phyloP scores from a whole-genome alignment of 2,329 filamentous ascomycete genomes.

The Cercospora sp. region DNA sequence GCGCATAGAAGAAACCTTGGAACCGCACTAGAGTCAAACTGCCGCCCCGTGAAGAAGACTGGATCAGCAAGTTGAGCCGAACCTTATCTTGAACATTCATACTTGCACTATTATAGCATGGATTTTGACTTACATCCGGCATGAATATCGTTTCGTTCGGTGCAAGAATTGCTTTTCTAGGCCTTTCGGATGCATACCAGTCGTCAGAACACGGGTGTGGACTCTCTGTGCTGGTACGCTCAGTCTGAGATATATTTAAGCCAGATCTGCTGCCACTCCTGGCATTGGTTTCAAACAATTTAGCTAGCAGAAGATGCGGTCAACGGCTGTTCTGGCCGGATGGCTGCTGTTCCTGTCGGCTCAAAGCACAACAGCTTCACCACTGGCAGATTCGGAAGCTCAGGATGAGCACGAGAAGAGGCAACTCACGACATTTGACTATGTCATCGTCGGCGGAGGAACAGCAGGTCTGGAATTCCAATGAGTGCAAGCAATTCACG shows the following conservation, averaged over 20 bases:
- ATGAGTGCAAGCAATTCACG: not conserved
- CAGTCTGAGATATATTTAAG: not conserved
- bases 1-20: not conserved
- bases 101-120: not conserved
- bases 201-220: not conserved
- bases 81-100: not conserved
- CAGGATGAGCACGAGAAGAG: constrained; percentile 4
- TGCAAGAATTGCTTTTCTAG: not conserved
- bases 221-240: not conserved
- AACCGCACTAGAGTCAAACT: not conserved
- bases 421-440: constrained; percentile 14
- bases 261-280: not conserved
- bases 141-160: not conserved
- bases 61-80: not conserved
- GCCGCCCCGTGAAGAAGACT: not conserved
- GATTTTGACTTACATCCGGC: not conserved
- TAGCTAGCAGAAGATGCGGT: not conserved
- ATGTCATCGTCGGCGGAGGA: constrained; percentile 27
- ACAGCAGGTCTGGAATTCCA: constrained; percentile 18
- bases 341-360: not conserved
- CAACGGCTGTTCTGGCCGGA: not conserved
- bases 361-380: not conserved
- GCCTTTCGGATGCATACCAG: not conserved
- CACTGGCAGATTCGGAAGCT: not conserved
- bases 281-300: too few relatives aligned